Base-by-base conservation (phyloP, 164 flowering plant genomes). In the Umbellularia californica region DNA sequence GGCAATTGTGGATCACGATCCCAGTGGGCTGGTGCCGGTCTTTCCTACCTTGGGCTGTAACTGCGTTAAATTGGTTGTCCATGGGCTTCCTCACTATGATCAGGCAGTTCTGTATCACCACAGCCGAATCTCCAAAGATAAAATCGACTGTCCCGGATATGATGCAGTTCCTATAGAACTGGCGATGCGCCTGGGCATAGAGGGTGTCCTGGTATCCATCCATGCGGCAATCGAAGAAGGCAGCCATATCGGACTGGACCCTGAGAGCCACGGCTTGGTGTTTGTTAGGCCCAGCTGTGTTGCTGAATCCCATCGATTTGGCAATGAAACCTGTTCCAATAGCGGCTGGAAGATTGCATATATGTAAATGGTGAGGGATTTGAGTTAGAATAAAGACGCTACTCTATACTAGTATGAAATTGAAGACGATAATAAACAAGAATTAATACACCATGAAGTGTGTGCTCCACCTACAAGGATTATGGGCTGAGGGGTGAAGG, bases 51-150 rank as follows among this genome's bases (percentile, higher is more conserved):
- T 88, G 84, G 5, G 91, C 89, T 0, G 89, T 88, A 52, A 88
- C 83, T 0, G 80, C 82, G 84, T 81, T 81, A 35, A 77, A 65
- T 65, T 89, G 93, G 75, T 68, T 77, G 72, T 77, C 83, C 84
- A 78, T 72, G 3, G 87, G 87, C 78, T 77, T 82, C 69, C 90
- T 68, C 15, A 80, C 86, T 7, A 89, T 77, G 71, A 89, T 82
- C 74, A 73, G 50, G 11, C 82, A 75, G 80, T 85, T 87, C 68
- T 93, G 97, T 76, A 93, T 7, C 47, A 93, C 87, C 1, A 73
- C 90, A 0, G 95, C 92, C 0, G 93, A 78, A 73, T 90, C 88
- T 2, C 97, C 95, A 28, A 90, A 92, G 55, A 92, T 90, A 90
- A 90, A 91, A 64, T 89, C 89, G 2, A 89, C 77, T 22, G 92